Evolutionary conservation across 1,284 basidiomycete species (phyloP), one percentile per base, ranked within the genome.

Genomic region (Heterobasidion occidentale): DNA sequence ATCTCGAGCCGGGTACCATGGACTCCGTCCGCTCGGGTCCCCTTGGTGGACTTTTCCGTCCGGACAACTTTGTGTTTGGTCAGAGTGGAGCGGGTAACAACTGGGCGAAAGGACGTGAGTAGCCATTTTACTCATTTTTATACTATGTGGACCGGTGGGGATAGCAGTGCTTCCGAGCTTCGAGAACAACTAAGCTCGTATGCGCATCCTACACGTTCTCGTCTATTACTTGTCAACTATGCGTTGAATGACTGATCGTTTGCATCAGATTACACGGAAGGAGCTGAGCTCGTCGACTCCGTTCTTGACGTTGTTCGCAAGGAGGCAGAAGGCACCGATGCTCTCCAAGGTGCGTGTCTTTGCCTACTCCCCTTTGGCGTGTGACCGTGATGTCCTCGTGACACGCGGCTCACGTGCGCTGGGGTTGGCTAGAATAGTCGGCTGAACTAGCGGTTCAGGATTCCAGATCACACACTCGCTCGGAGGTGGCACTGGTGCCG

Each of bases 381-480:
- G 58, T 58, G 57, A 14, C 56, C 57, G 51, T 60, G 52, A 55
- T 17, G 51, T 51, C 36, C 53, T 59, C 45, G 51, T 56, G 52
- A 62, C 61, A 60, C 61, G 53, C 48, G 36, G 56, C 52, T 58
- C 61, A 61, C 61, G 54, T 50, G 36, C 56, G 50, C 57, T 12
- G 33, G 50, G 35, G n/a, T 19, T 33, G 15, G 27, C 34, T 33
- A 27, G 14, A 20, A 14, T 47, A 19, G 2, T 11, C 0, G 14
- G 38, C 20, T 51, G 34, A 9, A 9, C 12, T 35, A 15, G 27
- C 19, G 51, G 17, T 53, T 51, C 59, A 88, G 86, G 96, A 58
- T 98, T 98, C 86, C 95, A 98, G 76, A 87, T 98, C 67, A 88
- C 92, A 55, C 95, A 98, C 77, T 97, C 94, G 48, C 84, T 98